These are phyloP conservation scores for Globisporangium cederbergense DNA, from an alignment of 352 stramenopile species.

Conservation along the genomic window DNA sequence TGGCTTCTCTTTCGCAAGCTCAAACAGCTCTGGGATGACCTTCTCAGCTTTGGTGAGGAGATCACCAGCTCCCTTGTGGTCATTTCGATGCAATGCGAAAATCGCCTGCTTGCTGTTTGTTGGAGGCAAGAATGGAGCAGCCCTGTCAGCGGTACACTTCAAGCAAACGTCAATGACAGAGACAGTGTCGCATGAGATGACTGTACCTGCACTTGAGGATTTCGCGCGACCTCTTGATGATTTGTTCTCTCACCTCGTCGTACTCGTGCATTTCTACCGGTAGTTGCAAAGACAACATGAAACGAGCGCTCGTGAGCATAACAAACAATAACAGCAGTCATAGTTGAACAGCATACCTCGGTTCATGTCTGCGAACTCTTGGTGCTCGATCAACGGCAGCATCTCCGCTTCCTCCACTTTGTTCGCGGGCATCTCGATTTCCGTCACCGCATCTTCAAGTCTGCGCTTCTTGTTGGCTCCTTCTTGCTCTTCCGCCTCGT, in stretches of 20 bases:
- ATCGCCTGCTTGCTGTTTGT: slow-evolving; percentile 91
- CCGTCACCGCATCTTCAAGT: not conserved
- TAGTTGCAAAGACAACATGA: not conserved
- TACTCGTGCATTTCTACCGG: slow-evolving; percentile 85
- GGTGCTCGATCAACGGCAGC: slow-evolving; percentile 27
- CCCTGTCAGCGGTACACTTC: not conserved
- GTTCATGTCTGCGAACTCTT: slow-evolving; percentile 61
- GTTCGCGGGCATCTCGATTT: not conserved
- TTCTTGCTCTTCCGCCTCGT: not conserved
- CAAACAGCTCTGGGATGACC: slow-evolving; percentile 73
- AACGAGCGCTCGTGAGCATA: not conserved
- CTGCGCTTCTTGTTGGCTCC: slow-evolving; percentile 11
- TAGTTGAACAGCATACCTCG: slow-evolving; percentile 19
- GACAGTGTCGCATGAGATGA: not conserved
- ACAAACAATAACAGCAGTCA: not conserved
- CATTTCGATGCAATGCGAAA: slow-evolving; percentile 90
- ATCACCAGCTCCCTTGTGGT: slow-evolving; percentile 52
- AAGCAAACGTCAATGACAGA: not conserved
- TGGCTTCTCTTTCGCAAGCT: slow-evolving; percentile 79
- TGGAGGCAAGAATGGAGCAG: not conserved
- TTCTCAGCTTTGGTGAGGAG: slow-evolving; percentile 52
- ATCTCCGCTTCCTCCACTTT: not conserved
- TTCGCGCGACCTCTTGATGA: slow-evolving; percentile 95
- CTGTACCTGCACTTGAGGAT: slow-evolving; percentile 89
- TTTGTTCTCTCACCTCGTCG: slow-evolving; percentile 89